Evolutionary conservation across 768 basidiomycete genomes (phyloP), one percentile per base, ranked within the genome.

Genomic region (Cystofilobasidium bisporidii): DNA sequence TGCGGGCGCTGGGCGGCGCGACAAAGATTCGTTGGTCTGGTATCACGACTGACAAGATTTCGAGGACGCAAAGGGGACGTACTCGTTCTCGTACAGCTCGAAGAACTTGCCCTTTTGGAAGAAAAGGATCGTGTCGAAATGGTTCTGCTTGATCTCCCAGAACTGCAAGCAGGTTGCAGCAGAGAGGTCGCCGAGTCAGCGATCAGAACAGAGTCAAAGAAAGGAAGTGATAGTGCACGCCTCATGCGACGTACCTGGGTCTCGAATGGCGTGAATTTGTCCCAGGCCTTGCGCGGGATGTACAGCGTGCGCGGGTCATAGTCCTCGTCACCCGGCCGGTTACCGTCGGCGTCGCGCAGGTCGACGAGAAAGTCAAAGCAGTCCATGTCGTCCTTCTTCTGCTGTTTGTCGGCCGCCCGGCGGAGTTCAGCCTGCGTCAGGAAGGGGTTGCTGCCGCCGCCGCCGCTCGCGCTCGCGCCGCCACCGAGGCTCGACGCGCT

Each of bases 121-220:
- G 57, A 69, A 69, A 36, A 69, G 70, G 72, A 88, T 87, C 22
- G 96, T 99, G 77, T 99, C 96, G 75, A 85, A 97, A 75, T 98
- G 92, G 73, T 92, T 87, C 77, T 94, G 91, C 76, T 97, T 99
- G 80, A 99, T 99, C 82, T 91, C 77, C 80, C 81, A 81, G 72
- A 77, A 78, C 71, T 73, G 45, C 41, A 3, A n/a, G n/a, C n/a
- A n/a, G n/a, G n/a, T n/a, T n/a, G n/a, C n/a, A n/a, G n/a, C n/a
- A n/a, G n/a, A n/a, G n/a, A n/a, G n/a, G n/a, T n/a, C n/a, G n/a
- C n/a, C n/a, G n/a, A n/a, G n/a, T n/a, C n/a, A n/a, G n/a, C n/a
- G n/a, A n/a, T n/a, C n/a, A n/a, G n/a, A n/a, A n/a, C n/a, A n/a
- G n/a, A n/a, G n/a, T n/a, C n/a, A n/a, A n/a, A n/a, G n/a, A n/a